Base-by-base conservation (phyloP, 2,329 filamentous ascomycete species). In the Aspergillus quadricinctus region DNA sequence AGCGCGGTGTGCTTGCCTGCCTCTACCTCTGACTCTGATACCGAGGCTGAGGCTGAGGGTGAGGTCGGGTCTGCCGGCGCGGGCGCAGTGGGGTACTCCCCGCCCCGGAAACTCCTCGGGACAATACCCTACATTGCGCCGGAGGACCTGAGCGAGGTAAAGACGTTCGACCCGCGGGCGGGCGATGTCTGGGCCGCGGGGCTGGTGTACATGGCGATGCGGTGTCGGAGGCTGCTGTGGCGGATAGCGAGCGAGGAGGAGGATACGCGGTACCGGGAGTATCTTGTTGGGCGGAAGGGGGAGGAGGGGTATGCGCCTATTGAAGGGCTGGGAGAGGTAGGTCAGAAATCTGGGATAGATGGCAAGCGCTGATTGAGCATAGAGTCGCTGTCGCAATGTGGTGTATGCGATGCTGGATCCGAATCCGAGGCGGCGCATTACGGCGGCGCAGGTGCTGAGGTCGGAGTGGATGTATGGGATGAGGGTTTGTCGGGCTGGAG, bases 121-220 rank as follows among this genome's bases (percentile, higher is more conserved):
- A 96, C 91, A 10, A 84, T 88, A 1, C 86, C 91, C 49, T 97
- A 96, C 66, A 88, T 93, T 51, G 91, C 92, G 0, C 92, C 92
- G 0, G 92, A 97, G 72, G 58, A 53, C n/a, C 53, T 56, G 48
- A 14, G 46, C 17, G 23, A 43, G 21, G 48, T 17, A 3, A 17
- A 10, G 14, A 11, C 6, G 41, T 29, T 53, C 35, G 61, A 61
- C 21, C 52, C 49, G 14, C 49, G 58, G 10, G 49, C 56, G 7
- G 58, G 58, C 1, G 69, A 72, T 56, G 45, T 72, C 3, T 72
- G 69, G 69, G 68, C 69, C 3, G 56, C 61, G 4, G 69, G 67
- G 1, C 59, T 71, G 7, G 52, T 70, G 2, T 72, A 71, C 14
- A 51, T 71, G 49, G 59, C 63, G 0, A 59, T 71, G 25, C 54